Percentiles rank a stretch among this genome's conserved stretches.
Conservation (phyloP, 495 filamentous ascomycete species). For the Stereocaulon alpinum region DNA sequence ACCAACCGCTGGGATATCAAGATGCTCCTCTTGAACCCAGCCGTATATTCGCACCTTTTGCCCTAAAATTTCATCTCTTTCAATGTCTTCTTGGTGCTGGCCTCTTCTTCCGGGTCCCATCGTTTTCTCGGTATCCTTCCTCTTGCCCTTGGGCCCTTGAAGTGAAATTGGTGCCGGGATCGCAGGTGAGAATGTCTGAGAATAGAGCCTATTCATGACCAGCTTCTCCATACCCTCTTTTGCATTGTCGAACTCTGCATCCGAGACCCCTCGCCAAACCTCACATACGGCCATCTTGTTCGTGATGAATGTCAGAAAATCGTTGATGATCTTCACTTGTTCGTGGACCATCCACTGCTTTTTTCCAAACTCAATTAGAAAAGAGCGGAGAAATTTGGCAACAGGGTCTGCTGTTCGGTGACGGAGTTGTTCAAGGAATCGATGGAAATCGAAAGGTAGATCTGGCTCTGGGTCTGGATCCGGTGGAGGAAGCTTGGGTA, state of each 20-base stretch:
- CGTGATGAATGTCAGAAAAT: constrained; percentile 95
- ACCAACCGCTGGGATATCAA: constrained; percentile 83
- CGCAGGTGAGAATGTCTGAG: constrained; percentile 90
- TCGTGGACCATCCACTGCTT: constrained; percentile 99
- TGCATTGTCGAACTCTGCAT: constrained; percentile 96
- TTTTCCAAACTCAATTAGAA: constrained; percentile 90
- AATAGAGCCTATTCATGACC: constrained; percentile 96
- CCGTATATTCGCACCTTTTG: constrained; percentile 96
- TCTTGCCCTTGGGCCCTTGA: constrained; percentile 56
- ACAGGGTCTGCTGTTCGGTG: constrained; percentile 95
- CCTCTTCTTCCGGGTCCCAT: constrained; percentile 76
- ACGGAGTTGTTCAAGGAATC: constrained; percentile 88
- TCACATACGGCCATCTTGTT: constrained; percentile 99
- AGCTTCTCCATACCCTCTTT: constrained; percentile 99
- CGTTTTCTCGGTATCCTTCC: constrained; percentile 54
- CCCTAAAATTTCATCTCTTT: constrained; percentile 85
- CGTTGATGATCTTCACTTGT: constrained; percentile 95
- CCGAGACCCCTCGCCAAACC: constrained; percentile 90
- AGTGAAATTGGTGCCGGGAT: constrained; percentile 75
- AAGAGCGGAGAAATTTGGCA: constrained; percentile 88
- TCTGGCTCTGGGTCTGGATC: constrained; percentile 82
- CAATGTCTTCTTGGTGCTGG: constrained; percentile 97
- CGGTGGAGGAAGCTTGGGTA: constrained; percentile 50
- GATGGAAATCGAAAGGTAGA: constrained; percentile 94
- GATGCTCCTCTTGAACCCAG: constrained; percentile 87